Evolutionary conservation across 352 stramenopile species (phyloP).

Genomic region (Globisporangium okanoganense): DNA sequence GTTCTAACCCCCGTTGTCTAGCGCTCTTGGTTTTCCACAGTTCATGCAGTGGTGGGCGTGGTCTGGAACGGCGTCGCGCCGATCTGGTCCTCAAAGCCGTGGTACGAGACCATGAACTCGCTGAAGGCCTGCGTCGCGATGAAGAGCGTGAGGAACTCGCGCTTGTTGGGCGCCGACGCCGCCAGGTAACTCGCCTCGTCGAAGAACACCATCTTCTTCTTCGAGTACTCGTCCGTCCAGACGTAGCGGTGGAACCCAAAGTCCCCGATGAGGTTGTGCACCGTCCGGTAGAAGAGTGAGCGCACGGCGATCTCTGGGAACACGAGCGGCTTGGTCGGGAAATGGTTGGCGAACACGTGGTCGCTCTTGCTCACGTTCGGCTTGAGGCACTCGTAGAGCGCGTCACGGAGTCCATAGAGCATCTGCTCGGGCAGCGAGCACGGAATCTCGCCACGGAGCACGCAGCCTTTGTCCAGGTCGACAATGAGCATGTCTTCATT

Average conservation of each 20-base stretch:
- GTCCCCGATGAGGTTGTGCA: constrained; percentile 71
- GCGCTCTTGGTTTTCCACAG: not conserved
- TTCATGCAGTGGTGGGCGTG: not conserved
- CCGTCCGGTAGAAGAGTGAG: constrained; percentile 54
- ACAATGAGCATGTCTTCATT: constrained; percentile 71
- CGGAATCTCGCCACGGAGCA: constrained; percentile 47
- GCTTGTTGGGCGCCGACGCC: constrained; percentile 63
- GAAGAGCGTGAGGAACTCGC: constrained; percentile 82
- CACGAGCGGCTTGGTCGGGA: constrained; percentile 54
- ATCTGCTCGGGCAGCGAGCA: constrained; percentile 46
- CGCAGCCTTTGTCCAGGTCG: constrained; percentile 63
- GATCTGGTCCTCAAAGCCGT: constrained; percentile 70
- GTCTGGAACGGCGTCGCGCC: constrained; percentile 14
- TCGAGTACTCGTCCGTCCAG: constrained; percentile 83
- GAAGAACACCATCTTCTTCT: constrained; percentile 77
- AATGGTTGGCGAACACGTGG: constrained; percentile 68
- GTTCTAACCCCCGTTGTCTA: not conserved
- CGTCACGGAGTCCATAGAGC: constrained; percentile 40
- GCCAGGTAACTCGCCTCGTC: constrained; percentile 85
- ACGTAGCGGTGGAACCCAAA: constrained; percentile 84
- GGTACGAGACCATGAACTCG: constrained; percentile 79
- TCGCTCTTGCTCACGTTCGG: constrained; percentile 70
- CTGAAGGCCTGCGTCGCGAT: constrained; percentile 83
- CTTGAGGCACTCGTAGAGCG: constrained; percentile 63
- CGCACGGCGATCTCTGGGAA: constrained; percentile 78